Evolutionary conservation across 2,329 filamentous ascomycete genomes (phyloP).

Genomic region (Fusarium lateritium): DNA sequence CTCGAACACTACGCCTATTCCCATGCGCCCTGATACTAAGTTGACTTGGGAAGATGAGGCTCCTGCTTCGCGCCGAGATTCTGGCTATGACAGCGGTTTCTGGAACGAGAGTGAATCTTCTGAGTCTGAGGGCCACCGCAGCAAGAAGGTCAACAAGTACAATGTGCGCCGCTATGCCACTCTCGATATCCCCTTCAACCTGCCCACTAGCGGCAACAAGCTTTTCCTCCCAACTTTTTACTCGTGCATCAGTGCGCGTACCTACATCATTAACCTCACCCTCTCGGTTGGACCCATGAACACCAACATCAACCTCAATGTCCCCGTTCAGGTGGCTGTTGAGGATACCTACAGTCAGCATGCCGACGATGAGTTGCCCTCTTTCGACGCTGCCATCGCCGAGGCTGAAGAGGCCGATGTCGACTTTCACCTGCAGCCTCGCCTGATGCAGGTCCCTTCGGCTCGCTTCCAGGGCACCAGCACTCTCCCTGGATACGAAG

Average conservation of each 20-base stretch:
- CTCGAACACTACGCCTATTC: slow-evolving; percentile 60
- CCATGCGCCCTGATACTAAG: slow-evolving; percentile 54
- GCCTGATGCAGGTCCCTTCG: slow-evolving; percentile 56
- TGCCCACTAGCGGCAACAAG: slow-evolving; percentile 64
- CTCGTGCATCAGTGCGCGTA: slow-evolving; percentile 69
- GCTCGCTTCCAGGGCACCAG: slow-evolving; percentile 51
- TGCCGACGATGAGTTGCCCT: slow-evolving; percentile 58
- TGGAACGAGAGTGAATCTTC: slow-evolving; percentile 54
- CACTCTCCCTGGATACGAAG: slow-evolving; percentile 59
- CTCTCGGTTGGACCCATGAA: slow-evolving; percentile 60
- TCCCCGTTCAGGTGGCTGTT: slow-evolving; percentile 68
- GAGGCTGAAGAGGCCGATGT: slow-evolving; percentile 60
- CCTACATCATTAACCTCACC: slow-evolving; percentile 67
- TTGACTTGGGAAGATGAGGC: slow-evolving; percentile 60
- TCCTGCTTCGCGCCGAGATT: slow-evolving; percentile 61
- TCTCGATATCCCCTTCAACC: slow-evolving; percentile 63
- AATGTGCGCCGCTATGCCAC: slow-evolving; percentile 59
- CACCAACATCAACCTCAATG: slow-evolving; percentile 60
- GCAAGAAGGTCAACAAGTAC: slow-evolving; percentile 50
- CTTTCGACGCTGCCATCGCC: slow-evolving; percentile 64
- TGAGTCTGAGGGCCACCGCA: slow-evolving; percentile 49
- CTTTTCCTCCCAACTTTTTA: slow-evolving; percentile 71
- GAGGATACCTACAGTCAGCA: slow-evolving; percentile 54
- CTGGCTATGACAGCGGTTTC: slow-evolving; percentile 65
- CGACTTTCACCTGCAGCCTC: slow-evolving; percentile 61